Evolutionary conservation across 2,329 filamentous ascomycete genomes (phyloP), one percentile per base, ranked within the genome.

Genomic region (Claviceps monticola): DNA sequence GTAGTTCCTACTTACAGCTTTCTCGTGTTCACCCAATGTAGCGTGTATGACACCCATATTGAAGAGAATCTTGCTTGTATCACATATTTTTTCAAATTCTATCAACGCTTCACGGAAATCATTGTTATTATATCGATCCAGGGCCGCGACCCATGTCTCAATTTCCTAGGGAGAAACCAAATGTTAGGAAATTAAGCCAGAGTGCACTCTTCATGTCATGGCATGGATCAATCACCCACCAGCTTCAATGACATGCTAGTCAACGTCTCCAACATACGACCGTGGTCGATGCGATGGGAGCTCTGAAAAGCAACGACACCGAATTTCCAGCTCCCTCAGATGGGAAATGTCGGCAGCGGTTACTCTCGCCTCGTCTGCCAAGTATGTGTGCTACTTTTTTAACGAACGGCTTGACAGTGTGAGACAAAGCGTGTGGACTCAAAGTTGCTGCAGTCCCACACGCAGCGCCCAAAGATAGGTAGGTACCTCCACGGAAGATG

Each of bases 31-130:
- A 59, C 93, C 93, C 17, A 98, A 75, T 0, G 93, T 97, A 41
- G 93, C 93, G 73, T 96, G 87, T 61, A 98, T 97, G 41, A 98
- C 91, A 60, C 93, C 93, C 69, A 91, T 94, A 64, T 98, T 98
- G 75, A 98, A 98, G 55, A 95, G 75, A 56, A 98, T 98, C 74
- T 95, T 97, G 60, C 93, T 96, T 0, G 93, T 98, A 66, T 97
- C 93, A 55, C 86, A 78, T 62, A 98, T 95, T 59, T 76, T 80
- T 56, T 88, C 86, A 64, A 98, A 97, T 55, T 86, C 80, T 60
- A 76, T 79, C 56, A 97, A 72, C 29, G 93, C 83, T 58, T 91
- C 86, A 63, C 97, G 91, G 70, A 95, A 97, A 64, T 98, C 88
- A 71, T 95, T 95, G 71, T 91, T 93, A 71, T 98, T 93, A 73